phyloP scores from a whole-genome alignment of 768 basidiomycete species.

The Sutorius australiensis region DNA sequence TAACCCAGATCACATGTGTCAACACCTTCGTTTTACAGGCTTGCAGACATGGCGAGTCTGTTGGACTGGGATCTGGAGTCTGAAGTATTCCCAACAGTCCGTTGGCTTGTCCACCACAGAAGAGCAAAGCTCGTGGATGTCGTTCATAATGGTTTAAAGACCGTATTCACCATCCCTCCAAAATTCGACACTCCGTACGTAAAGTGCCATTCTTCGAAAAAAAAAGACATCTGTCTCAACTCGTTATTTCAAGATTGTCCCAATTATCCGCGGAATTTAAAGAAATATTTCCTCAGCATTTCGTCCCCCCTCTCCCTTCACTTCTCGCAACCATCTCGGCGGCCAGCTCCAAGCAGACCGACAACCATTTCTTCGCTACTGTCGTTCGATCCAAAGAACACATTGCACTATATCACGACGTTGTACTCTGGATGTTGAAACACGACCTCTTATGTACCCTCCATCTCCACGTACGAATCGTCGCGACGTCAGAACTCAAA shows the following conservation, averaged over 20 bases:
- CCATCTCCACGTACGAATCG: conserved; percentile 80
- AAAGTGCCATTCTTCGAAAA: not conserved
- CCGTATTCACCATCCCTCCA: conserved; percentile 72
- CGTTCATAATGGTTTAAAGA: conserved; percentile 74
- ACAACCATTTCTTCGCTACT: conserved; percentile 77
- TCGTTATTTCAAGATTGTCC: conserved; percentile 20
- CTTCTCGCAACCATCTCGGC: conserved; percentile 76
- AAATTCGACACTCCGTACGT: conserved; percentile 61
- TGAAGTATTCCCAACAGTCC: conserved; percentile 86
- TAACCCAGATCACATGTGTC: not conserved
- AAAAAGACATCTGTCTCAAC: not conserved
- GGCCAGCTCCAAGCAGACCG: conserved; percentile 56
- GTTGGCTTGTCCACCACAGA: conserved; percentile 87
- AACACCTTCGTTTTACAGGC: conserved; percentile 35
- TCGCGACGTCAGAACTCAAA: conserved; percentile 77
- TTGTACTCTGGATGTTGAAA: conserved; percentile 89
- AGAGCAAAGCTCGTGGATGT: conserved; percentile 87
- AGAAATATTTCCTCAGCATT: conserved; percentile 51
- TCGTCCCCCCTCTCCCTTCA: conserved; percentile 65
- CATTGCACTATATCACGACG: conserved; percentile 70
- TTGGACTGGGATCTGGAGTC: conserved; percentile 81
- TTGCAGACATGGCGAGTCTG: conserved; percentile 75
- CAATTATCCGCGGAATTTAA: conserved; percentile 59
- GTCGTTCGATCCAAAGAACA: conserved; percentile 67
- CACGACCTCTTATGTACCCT: conserved; percentile 80